Evolutionary conservation across 495 filamentous ascomycete genomes (phyloP).

Genomic region (Chlorociboria aeruginascens): DNA sequence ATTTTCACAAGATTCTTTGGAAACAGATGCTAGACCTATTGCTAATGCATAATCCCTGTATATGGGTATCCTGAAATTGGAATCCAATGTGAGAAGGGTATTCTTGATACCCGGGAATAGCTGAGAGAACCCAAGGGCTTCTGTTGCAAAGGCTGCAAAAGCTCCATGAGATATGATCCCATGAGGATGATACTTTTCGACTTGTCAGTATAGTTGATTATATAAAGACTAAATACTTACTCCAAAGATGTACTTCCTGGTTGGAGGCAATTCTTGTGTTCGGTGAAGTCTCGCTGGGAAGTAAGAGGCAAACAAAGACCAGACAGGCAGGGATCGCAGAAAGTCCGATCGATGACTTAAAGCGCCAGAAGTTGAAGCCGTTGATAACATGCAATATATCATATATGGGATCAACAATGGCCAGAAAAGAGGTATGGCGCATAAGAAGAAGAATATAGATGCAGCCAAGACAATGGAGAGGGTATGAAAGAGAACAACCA

Average conservation of each 20-base stretch:
- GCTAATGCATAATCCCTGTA: slow-evolving; percentile 86
- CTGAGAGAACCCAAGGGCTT: slow-evolving; percentile 75
- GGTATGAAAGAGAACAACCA: slow-evolving; percentile 76
- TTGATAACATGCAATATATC: slow-evolving; percentile 70
- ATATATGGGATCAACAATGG: slow-evolving; percentile 86
- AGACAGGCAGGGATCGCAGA: slow-evolving; percentile 61
- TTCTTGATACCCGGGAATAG: slow-evolving; percentile 96
- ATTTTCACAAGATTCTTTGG: slow-evolving; percentile 81
- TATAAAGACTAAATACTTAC: too few species aligned
- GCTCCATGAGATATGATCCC: slow-evolving; percentile 95
- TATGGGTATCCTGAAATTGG: slow-evolving; percentile 87
- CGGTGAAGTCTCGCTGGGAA: slow-evolving; percentile 85
- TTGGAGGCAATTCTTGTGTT: slow-evolving; percentile 63
- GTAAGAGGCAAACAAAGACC: slow-evolving; percentile 85
- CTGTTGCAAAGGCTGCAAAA: slow-evolving; percentile 84
- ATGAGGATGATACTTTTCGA: slow-evolving; percentile 54
- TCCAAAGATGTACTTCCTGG: slow-evolving; percentile 93
- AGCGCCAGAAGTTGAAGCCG: slow-evolving; percentile 58
- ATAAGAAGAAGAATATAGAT: slow-evolving; percentile 81
- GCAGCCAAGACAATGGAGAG: slow-evolving; percentile 65
- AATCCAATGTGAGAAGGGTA: slow-evolving; percentile 80
- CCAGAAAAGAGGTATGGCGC: slow-evolving; percentile 84
- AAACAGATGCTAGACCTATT: slow-evolving; percentile 80
- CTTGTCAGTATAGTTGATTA: slow-evolving; percentile 45
- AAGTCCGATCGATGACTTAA: slow-evolving; percentile 61